A percentile compares a stretch with the other conserved stretches of the same genome.
phyloP scores from a whole-genome alignment of 1,284 basidiomycete genomes.

The Ceraceosorus bombacis region DNA sequence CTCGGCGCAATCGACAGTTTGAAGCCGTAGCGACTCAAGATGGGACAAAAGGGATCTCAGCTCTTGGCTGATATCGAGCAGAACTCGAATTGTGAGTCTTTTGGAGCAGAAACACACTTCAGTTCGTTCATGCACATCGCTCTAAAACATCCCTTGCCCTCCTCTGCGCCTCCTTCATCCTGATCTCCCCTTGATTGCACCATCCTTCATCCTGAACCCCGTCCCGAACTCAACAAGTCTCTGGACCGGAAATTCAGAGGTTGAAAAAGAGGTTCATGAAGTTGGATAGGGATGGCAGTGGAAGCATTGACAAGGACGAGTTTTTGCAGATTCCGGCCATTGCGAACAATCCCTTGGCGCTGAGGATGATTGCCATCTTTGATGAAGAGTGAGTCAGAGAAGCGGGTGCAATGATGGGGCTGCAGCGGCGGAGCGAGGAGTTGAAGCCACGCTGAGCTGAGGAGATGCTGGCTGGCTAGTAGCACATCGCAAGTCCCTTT shows the following conservation, averaged over 20 bases:
- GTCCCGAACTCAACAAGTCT: slow-evolving; percentile 10
- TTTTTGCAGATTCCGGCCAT: slow-evolving; percentile 98
- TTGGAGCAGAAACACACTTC: too few species aligned
- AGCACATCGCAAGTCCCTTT: too few species aligned
- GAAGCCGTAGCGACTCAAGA: slow-evolving; percentile 11
- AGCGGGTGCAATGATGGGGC: background rate
- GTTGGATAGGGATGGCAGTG: slow-evolving; percentile 93
- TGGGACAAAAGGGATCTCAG: slow-evolving; percentile 64
- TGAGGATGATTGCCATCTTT: slow-evolving; percentile 97
- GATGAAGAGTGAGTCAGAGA: slow-evolving; percentile 78
- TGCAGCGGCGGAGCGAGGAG: too few species aligned
- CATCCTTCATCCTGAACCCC: too few species aligned
- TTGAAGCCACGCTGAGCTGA: too few species aligned
- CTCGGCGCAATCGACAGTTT: too few species aligned
- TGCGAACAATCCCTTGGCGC: slow-evolving; percentile 91
- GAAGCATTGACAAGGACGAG: slow-evolving; percentile 96
- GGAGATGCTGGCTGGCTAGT: slow-evolving; percentile 51
- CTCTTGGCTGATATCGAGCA: slow-evolving; percentile 90
- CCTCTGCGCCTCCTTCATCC: too few species aligned
- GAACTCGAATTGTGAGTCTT: slow-evolving; percentile 74
- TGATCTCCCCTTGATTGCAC: too few species aligned
- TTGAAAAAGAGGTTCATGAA: slow-evolving; percentile 99
- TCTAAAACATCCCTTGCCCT: too few species aligned
- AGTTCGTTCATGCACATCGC: too few species aligned
- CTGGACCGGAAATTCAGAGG: slow-evolving; percentile 54